phyloP scores from a whole-genome alignment of 2,329 filamentous ascomycete genomes.

The Trichophyton schoenleinii region DNA sequence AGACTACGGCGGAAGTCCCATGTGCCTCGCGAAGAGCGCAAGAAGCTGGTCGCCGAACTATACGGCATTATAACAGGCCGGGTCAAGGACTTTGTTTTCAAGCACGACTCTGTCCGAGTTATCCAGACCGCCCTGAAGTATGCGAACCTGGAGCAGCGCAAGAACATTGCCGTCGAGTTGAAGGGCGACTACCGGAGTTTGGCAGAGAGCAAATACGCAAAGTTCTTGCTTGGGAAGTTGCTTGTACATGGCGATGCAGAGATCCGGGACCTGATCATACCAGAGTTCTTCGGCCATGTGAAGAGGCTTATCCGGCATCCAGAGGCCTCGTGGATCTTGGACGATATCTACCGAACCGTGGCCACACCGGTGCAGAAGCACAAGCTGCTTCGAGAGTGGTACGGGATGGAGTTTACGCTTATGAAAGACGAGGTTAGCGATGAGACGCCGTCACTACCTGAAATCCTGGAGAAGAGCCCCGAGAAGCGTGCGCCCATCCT shows the following conservation, averaged over 20 bases:
- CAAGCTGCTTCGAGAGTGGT: conserved; percentile 82
- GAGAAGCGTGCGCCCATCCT: conserved; percentile 82
- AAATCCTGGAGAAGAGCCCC: conserved; percentile 62
- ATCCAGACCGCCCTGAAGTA: conserved; percentile 97
- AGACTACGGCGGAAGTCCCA: conserved; percentile 83
- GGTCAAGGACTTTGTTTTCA: conserved; percentile 92
- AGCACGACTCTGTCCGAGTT: conserved; percentile 94
- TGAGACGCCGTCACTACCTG: conserved; percentile 38
- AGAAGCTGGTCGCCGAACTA: conserved; percentile 74
- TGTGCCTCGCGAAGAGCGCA: conserved; percentile 76
- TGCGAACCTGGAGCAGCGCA: conserved; percentile 69
- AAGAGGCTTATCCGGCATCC: conserved; percentile 89
- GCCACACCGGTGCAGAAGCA: conserved; percentile 80
- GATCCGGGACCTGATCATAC: conserved; percentile 76
- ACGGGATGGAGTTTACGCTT: conserved; percentile 81
- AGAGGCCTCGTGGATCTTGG: conserved; percentile 93
- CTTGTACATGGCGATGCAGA: conserved; percentile 82
- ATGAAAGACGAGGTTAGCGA: conserved; percentile 47
- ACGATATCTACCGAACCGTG: conserved; percentile 86
- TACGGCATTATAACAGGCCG: conserved; percentile 83
- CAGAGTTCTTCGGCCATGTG: conserved; percentile 90
- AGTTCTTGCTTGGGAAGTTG: conserved; percentile 92
- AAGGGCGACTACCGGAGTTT: conserved; percentile 72
- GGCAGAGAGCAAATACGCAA: conserved; percentile 91
- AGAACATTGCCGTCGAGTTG: conserved; percentile 74